phyloP scores from a whole-genome alignment of 2,329 filamentous ascomycete genomes.

The Monosporascus sp. region DNA sequence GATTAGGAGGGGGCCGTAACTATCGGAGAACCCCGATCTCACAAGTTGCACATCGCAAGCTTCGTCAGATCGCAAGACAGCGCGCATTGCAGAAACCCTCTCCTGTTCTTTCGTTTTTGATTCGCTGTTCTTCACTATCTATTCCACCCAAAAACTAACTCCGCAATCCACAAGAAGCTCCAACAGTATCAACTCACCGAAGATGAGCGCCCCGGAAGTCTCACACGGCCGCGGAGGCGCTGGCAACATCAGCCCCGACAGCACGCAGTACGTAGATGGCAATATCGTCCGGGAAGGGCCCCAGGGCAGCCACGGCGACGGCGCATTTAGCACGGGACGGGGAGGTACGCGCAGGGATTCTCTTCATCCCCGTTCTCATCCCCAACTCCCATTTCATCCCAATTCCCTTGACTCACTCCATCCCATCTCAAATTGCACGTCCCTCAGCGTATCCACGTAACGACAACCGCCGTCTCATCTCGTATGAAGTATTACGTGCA shows the following conservation, averaged over 20 bases:
- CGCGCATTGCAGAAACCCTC: background rate
- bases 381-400: background rate
- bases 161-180: background rate
- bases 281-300: constrained; percentile 53
- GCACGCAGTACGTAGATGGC: constrained; percentile 56
- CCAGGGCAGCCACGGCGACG: constrained; percentile 52
- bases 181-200: constrained; percentile 5
- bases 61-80: background rate
- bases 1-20: background rate
- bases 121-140: background rate
- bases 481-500: too few species aligned
- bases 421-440: background rate
- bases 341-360: constrained; percentile 40
- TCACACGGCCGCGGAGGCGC: constrained; percentile 58
- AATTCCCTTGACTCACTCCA: background rate
- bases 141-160: background rate
- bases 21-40: background rate
- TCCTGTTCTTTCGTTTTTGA: too few species aligned
- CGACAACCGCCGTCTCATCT: too few species aligned
- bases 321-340: constrained; percentile 53
- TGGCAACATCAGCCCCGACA: constrained; percentile 55
- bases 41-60: background rate
- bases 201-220: constrained; percentile 40
- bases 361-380: background rate
- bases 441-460: too few species aligned